phyloP scores from a whole-genome alignment of 306 rosid genomes.

The Gleditsia sinensis region DNA sequence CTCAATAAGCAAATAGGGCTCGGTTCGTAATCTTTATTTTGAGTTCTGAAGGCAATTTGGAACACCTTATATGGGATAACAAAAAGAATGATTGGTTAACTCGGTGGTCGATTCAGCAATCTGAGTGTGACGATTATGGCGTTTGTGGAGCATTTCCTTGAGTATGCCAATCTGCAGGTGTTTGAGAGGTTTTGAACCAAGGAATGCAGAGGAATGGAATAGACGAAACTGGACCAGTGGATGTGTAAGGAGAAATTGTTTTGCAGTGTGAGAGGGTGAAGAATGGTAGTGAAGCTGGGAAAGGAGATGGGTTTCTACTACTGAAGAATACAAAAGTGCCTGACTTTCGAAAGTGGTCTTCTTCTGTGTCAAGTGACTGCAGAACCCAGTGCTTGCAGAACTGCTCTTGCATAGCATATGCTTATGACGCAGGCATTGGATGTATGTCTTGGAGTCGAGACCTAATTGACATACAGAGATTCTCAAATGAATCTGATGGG shows the following conservation, averaged over 20 bases:
- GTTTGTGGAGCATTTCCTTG: not conserved
- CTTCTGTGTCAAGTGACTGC: not conserved
- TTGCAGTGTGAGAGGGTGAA: conserved; percentile 33
- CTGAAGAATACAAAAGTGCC: conserved; percentile 38
- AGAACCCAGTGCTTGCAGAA: not conserved
- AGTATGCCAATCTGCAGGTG: conserved; percentile 27
- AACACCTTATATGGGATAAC: no score
- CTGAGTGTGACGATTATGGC: not conserved
- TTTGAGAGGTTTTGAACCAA: conserved; percentile 37
- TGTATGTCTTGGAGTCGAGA: not conserved
- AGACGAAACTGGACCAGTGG: conserved; percentile 26
- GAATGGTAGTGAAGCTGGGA: not conserved
- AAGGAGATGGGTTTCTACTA: conserved; percentile 31
- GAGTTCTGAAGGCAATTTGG: no score
- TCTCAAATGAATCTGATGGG: not conserved
- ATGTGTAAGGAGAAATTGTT: conserved; percentile 18
- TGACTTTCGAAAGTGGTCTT: not conserved
- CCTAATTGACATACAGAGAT: not conserved
- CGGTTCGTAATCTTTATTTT: not conserved
- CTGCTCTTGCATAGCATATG: not conserved
- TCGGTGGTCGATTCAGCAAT: not conserved
- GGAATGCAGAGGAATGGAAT: conserved; percentile 14
- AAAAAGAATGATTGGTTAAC: not conserved
- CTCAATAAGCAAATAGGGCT: not conserved
- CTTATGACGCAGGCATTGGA: not conserved